Evolutionary conservation across 768 basidiomycete genomes (phyloP), one percentile per base, ranked within the genome.

Genomic region (Neoboletus brunneissimus): DNA sequence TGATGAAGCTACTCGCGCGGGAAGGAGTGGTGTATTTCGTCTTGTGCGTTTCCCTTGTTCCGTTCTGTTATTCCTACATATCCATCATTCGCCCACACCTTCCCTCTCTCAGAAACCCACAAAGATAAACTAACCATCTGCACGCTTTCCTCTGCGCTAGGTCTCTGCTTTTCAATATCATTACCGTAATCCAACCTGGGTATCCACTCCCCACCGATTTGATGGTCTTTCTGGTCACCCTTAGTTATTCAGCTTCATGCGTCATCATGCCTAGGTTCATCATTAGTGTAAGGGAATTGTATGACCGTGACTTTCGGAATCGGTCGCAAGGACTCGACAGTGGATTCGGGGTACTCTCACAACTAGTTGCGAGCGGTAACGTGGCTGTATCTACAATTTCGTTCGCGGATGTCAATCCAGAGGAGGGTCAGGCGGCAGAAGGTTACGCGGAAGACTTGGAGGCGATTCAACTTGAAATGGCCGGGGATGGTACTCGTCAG

Each of bases 231-330:
- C 7, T 57, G 6, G 34, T 57, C 20, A 16, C 22, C 22, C 15
- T 57, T n/a, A 35, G 54, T 23, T 58, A 49, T 49, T 44, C 57
- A 8, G 29, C 47, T 20, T 29, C 47, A 5, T 53, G 40, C 16
- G 35, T 34, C 16, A n/a, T 57, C 4, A 54, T 63, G 27, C 57
- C 60, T 8, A 53, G 63, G 12, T 65, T 65, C 44, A 50, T 65
- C 47, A 53, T 65, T 3, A 38, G 34, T 20, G 31, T 65, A 13
- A 55, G 64, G 20, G 57, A 54, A 6, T 8, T 55, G 29, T 55
- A 49, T 37, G 51, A 59, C 12, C 42, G 34, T 5, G 50, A 53
- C 13, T 1, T 29, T n/a, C 31, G 15, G 18, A n/a, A 23, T 4
- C 40, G 22, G 10, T 34, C 35, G 40, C 54, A 42, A 5, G 52